Percentiles rank a stretch among this genome's conserved stretches.
Evolutionary conservation across 2,329 filamentous ascomycete genomes (phyloP).

Genomic region (Exserohilum turcica): DNA sequence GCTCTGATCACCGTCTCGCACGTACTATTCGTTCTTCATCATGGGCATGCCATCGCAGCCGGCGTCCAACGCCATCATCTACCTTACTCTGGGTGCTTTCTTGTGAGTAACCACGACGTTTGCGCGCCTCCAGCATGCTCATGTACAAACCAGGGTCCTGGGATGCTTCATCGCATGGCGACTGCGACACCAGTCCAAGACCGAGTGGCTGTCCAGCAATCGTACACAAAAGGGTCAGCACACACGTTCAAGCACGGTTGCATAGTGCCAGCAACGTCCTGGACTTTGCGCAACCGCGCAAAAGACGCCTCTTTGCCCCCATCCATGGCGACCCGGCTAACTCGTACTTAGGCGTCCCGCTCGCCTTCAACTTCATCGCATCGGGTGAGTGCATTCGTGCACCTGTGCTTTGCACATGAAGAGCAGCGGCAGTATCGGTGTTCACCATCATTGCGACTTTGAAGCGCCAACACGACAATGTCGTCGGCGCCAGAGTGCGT

Average conservation of each 20-base stretch:
- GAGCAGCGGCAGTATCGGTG: constrained; percentile 68
- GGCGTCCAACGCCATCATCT: constrained; percentile 84
- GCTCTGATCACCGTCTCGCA: constrained; percentile 6
- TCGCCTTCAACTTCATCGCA: constrained; percentile 88
- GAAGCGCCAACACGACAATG: constrained; percentile 5
- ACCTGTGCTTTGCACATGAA: constrained; percentile 48
- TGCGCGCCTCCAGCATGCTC: constrained; percentile 1
- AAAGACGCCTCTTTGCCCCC: not conserved
- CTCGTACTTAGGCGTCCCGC: constrained; percentile 67
- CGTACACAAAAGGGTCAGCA: constrained; percentile 77
- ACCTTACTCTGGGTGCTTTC: constrained; percentile 77
- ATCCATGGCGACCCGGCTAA: constrained; percentile 21
- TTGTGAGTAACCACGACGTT: constrained; percentile 60
- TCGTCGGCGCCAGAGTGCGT: constrained; percentile 16
- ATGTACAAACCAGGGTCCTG: constrained; percentile 58
- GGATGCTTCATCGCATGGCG: constrained; percentile 65
- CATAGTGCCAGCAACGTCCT: constrained; percentile 5
- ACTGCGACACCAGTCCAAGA: constrained; percentile 66
- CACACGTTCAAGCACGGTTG: constrained; percentile 12
- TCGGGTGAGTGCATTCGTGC: constrained; percentile 74
- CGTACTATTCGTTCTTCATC: constrained; percentile 4
- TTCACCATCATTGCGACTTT: constrained; percentile 16
- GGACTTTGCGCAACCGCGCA: constrained; percentile 8
- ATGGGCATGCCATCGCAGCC: constrained; percentile 78
- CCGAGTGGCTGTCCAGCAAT: constrained; percentile 75